Evolutionary conservation across 1,284 basidiomycete species (phyloP).

Genomic region (Pulchroboletus neoregius): DNA sequence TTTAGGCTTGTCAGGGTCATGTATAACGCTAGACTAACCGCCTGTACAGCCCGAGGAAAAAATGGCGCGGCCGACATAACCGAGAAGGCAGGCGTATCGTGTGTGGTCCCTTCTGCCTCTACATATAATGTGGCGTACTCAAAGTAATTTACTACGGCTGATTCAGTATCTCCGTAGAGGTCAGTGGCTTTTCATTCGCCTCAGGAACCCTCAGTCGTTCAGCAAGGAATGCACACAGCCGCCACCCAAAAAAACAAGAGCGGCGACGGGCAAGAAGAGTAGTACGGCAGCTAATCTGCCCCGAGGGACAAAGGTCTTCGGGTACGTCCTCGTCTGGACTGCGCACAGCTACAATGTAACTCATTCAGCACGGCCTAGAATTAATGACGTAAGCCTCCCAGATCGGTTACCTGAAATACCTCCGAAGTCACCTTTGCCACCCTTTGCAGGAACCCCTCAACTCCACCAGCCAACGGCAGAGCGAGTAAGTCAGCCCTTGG

Average conservation of each 20-base stretch:
- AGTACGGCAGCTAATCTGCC: constrained; percentile 24
- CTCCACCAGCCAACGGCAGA: constrained; percentile 22
- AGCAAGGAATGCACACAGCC: constrained; percentile 13
- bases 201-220: not conserved
- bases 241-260: constrained; percentile 38
- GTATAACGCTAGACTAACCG: constrained; percentile 1
- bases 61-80: constrained; percentile 7
- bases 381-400: constrained; percentile 31
- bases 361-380: constrained; percentile 17
- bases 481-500: constrained; percentile 31
- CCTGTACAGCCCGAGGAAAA: constrained; percentile 19
- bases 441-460: constrained; percentile 27
- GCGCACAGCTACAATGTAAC: not conserved
- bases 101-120: constrained; percentile 15
- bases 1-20: constrained; percentile 4
- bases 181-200: constrained; percentile 13
- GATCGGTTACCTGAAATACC: constrained; percentile 19
- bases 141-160: constrained; percentile 5
- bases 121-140: not conserved
- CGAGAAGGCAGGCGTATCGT: constrained; percentile 18
- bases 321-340: constrained; percentile 14
- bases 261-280: constrained; percentile 26
- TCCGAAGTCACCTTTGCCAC: constrained; percentile 12
- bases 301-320: constrained; percentile 9
- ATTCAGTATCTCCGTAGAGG: constrained; percentile 19